Base-by-base conservation (phyloP, 2,329 filamentous ascomycete species). In the Diplodia seriata region DNA sequence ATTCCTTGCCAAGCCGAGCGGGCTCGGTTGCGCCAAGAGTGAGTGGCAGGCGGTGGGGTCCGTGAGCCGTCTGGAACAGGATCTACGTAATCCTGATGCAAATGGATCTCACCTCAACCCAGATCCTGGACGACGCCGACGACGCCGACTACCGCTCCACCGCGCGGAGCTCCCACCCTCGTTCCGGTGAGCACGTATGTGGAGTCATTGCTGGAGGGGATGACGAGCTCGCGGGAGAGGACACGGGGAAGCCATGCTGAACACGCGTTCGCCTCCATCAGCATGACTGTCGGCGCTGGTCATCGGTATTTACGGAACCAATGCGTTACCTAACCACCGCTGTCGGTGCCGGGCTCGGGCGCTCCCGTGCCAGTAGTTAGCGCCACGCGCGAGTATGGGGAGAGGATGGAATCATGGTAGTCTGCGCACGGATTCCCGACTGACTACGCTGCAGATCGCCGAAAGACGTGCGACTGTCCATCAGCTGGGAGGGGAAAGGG, bases 401-500 rank as follows among this genome's bases (percentile, higher is more conserved):
- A 49, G 57, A 61, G 57, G 57, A 61, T 61, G 56, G 56, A 49
- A 12, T 61, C 56, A 61, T 59, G 56, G 26, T 47, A 59, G 56
- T 9, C 4, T 14, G 38, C 20, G 56, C 56, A 59, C 56, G 56
- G 56, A 59, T 43, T 47, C 33, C 20, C 20, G 23, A 11, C 56
- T 59, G 55, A 59, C 56, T 47, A 59, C n/a, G 23, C 56, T 33
- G 57, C 57, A 61, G 55, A 61, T 49, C 57, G 47, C 38, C 26
- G 40, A 29, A 43, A 31, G 40, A 31, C 31, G 57, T 26, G 23
- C 56, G 56, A 47, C 12, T 26, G 23, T 12, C 38, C 56, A 38
- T 8, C 29, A 6, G 11, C 5, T 12, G 12, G 23, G 3, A 47
- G 23, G 36, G 38, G 26, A n/a, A 47, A 49, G 49, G 56, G 57